Base-by-base conservation (phyloP, 2,329 filamentous ascomycete species). In the Beauveria medogensis region DNA sequence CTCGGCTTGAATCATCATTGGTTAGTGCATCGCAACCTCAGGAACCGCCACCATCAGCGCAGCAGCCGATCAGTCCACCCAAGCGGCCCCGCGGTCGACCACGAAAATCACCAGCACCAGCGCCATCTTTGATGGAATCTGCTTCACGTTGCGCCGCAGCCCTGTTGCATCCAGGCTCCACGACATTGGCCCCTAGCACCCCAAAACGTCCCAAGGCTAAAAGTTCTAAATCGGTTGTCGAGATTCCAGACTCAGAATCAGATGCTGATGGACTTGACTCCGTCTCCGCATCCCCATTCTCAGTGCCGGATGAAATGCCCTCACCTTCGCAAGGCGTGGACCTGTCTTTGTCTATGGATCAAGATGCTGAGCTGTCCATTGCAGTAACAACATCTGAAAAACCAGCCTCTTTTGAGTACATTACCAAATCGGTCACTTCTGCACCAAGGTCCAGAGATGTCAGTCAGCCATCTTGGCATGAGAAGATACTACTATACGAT, bases 401-500 rank as follows among this genome's bases (percentile, higher is more conserved):
- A 64, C 65, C 73, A 0, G 69, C 68, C 0, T 67, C 85, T 26
- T 85, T 85, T 63, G 67, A 68, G 28, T 72, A 78, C 64, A 85
- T 88, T 56, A 82, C 81, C 0, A 74, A 75, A 44, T 84, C 84
- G 1, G 75, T 88, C 10, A 80, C 69, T 9, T 74, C 75, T 1
- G 77, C 79, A 4, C 78, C 83, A 3, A 77, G 77, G 14, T 78
- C 81, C 0, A 76, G 67, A 4, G 77, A 86, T 64, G 74, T 79
- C 1, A 64, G 65, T 7, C 70, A 80, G 2, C 85, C 84, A 16
- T 91, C 84, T 2, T 97, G 92, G 90, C 81, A 95, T 67, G 91
- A 97, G 73, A 95, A 92, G 75, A 97, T 99, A 52, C 78, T 97
- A 6, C 84, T 97, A 71, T 97, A 95, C 70, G 92, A 97, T 68